Base-by-base conservation (phyloP, 2,329 filamentous ascomycete genomes). In the Fusarium sp. region DNA sequence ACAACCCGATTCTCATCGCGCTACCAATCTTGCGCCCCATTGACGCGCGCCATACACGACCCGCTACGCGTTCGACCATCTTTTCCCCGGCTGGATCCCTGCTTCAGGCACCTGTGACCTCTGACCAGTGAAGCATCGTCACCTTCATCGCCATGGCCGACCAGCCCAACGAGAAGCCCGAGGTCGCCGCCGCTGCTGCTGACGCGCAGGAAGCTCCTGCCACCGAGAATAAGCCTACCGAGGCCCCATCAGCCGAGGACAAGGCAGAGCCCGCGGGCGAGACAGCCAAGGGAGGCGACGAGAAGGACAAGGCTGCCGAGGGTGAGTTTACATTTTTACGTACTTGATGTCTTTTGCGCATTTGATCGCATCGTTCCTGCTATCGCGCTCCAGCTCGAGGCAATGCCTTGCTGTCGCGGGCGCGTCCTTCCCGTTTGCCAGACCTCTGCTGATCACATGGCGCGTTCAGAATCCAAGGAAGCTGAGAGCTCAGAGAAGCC, bases 131-230 rank as follows among this genome's bases (percentile, higher is more conserved):
- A 78, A 75, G 73, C 72, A 77, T 76, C 66, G 63, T 67, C 68
- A 69, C 65, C 66, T 63, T 63, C 56, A 57, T 69, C 76, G 79
- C 78, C 76, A 85, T 85, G 84, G 82, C 84, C 64, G 84, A 85
- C 66, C 81, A 81, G 74, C 62, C 79, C 58, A 74, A 75, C 69
- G 82, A 84, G 76, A 83, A 83, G 79, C 72, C 80, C 66, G 81
- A 83, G 64, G 80, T 75, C 66, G 75, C 81, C 59, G 74, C 83
- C 67, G 76, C 83, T 56, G 78, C 75, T 63, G 68, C 78, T 37
- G 77, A 79, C 74, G 81, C 82, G 52, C 79, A 81, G 70, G 76
- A 78, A 59, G 77, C 75, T 72, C 50, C 80, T 63, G 66, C 75
- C 43, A 30, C 72, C 14, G 78, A 79, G 38, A 40, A 70, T 45